Evolutionary conservation across 148 eudicot genomes (phyloP).

Genomic region (Chenopodium suecicum): DNA sequence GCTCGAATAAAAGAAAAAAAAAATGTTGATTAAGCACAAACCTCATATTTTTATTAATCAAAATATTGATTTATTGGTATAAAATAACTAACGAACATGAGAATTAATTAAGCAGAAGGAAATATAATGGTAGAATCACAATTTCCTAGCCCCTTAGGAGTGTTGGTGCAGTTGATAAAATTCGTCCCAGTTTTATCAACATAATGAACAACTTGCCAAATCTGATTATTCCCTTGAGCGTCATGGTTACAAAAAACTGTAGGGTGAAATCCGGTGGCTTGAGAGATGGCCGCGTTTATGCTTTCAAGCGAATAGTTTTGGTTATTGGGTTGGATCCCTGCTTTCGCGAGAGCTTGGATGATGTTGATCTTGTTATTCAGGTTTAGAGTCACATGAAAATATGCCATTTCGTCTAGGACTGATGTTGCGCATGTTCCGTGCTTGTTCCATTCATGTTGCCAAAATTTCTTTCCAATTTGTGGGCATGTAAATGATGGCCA

Average conservation of each 20-base stretch:
- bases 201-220: constrained; percentile 40
- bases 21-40: no score
- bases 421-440: constrained; percentile 56
- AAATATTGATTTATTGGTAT: no score
- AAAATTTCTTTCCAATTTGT: constrained; percentile 35
- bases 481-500: constrained; percentile 59
- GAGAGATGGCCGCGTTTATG: constrained; percentile 26
- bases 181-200: constrained; percentile 33
- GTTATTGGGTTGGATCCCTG: constrained; percentile 39
- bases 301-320: constrained; percentile 25
- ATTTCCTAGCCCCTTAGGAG: constrained; percentile 28
- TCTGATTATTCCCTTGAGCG: constrained; percentile 33
- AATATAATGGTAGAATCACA: constrained; percentile 35
- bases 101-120: constrained; percentile 31
- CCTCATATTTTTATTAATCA: no score
- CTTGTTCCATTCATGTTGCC: constrained; percentile 59
- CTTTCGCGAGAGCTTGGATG: constrained; percentile 30
- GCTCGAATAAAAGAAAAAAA: no score
- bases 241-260: constrained; percentile 36
- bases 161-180: constrained; percentile 31
- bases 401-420: constrained; percentile 36
- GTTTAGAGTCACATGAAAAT: constrained; percentile 39
- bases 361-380: constrained; percentile 35
- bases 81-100: background rate
- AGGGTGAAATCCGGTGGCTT: constrained; percentile 28